Base-by-base conservation (phyloP, 2,329 filamentous ascomycete species). In the Sporothrix phasma region DNA sequence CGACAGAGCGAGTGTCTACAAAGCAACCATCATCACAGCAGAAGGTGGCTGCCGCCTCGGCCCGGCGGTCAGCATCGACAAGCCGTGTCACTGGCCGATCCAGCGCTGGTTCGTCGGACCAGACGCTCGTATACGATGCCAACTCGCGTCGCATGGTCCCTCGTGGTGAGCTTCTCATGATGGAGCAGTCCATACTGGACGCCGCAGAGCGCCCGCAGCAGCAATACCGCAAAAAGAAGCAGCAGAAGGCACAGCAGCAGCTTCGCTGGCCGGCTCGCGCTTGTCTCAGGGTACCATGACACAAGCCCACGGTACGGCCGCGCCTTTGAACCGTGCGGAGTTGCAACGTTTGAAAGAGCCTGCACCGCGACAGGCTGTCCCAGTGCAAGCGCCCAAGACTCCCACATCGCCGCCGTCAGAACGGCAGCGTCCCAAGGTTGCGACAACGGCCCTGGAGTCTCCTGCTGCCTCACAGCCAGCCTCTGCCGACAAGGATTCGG, bases 91-190 rank as follows among this genome's bases (percentile, higher is more conserved):
- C 45, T 4, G 61, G 47, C 22, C 65, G 68, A 11, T 71, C 74
- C 13, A 39, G 22, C n/a, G 29, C 46, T 3, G 63, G 68, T 2
- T 63, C 67, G 5, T 71, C 76, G 47, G 75, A 79, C 47, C 70
- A 79, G 67, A 72, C 76, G 37, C 69, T 88, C 72, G 81, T 88
- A 54, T 85, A 86, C 69, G 85, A 87, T 67, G 78, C 84, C n/a
- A 87, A 87, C 68, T 86, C 85, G 17, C 79, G 85, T 68, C 81
- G 85, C 65, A 85, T 87, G 78, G 77, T 87, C 3, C 78, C 81
- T 3, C 79, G 74, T 61, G 72, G 71, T 5, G 75, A 81, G 29
- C 67, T 82, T 19, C 53, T 76, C 67, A 78, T 72, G 59, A 74
- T 74, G 51, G 78, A 81, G 60, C 76, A 79, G 62, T 73, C 70